A percentile compares a stretch with the other conserved stretches of the same genome.
phyloP scores from a whole-genome alignment of 2,329 filamentous ascomycete genomes.

The Ceratocystis eucalypticola region DNA sequence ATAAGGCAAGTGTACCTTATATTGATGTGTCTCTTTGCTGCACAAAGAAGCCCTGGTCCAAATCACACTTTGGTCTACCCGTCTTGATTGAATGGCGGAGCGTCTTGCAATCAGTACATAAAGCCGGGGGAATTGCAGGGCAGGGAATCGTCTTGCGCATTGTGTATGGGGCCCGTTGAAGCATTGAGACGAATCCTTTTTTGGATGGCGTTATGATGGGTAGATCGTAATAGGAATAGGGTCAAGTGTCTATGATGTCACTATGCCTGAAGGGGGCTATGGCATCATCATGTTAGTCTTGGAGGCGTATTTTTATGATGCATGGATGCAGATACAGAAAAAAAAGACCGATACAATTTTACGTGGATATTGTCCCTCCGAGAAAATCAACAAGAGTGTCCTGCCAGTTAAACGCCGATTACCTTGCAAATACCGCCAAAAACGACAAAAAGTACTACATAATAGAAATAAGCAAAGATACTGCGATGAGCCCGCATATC shows the following conservation, averaged over 20 bases:
- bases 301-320: background rate
- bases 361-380: background rate
- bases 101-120: too few relatives aligned
- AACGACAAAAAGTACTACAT: background rate
- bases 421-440: background rate
- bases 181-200: too few relatives aligned
- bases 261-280: background rate
- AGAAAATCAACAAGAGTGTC: background rate
- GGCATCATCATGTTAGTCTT: background rate
- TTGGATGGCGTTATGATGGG: background rate
- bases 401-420: slow-evolving; percentile 4
- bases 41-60: too few relatives aligned
- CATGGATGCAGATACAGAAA: background rate
- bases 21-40: too few relatives aligned
- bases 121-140: too few relatives aligned
- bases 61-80: too few relatives aligned
- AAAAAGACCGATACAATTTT: background rate
- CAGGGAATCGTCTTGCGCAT: too few relatives aligned
- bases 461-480: background rate
- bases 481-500: background rate
- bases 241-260: background rate
- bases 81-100: too few relatives aligned
- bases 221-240: background rate
- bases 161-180: too few relatives aligned
- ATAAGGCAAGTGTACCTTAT: too few relatives aligned